Conservation (phyloP, 1,284 basidiomycete genomes). For the Athelia sp. region DNA sequence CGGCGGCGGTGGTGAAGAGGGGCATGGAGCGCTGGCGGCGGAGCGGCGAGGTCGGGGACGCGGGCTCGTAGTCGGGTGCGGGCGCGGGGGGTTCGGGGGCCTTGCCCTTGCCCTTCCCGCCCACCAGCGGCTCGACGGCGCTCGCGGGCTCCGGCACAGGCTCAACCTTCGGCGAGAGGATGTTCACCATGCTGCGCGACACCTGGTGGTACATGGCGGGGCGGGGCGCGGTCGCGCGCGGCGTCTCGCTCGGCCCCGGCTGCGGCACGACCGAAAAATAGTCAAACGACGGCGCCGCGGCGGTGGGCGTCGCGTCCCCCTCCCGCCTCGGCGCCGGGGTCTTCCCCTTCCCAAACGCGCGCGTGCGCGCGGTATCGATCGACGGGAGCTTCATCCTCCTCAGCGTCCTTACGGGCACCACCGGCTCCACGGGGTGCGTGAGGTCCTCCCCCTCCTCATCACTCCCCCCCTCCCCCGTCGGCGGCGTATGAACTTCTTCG, state of each 20-base stretch:
- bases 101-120: conserved; percentile 11
- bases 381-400: conserved; percentile 12
- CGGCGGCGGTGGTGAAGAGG: conserved; percentile 39
- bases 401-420: conserved; percentile 12
- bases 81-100: conserved; percentile 1
- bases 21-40: conserved; percentile 55
- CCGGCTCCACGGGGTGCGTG: conserved; percentile 7
- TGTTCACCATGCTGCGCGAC: conserved; percentile 49
- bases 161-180: conserved; percentile 27
- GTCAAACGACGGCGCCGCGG: conserved; percentile 16
- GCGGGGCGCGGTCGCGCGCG: conserved; percentile 19
- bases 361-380: conserved; percentile 8
- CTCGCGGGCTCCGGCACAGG: conserved; percentile 17
- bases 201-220: conserved; percentile 56
- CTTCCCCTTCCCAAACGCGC: not conserved
- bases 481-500: conserved; percentile 24
- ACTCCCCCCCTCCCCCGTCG: conserved; percentile 15
- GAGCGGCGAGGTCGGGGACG: conserved; percentile 15
- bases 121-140: conserved; percentile 15
- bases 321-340: conserved; percentile 1
- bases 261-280: conserved; percentile 22
- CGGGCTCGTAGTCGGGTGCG: conserved; percentile 3
- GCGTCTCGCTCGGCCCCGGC: conserved; percentile 1
- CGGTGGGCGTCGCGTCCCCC: conserved; percentile 6
- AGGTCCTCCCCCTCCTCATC: conserved; percentile 10